Percentiles rank a stretch among this genome's conserved stretches.
Evolutionary conservation across 495 filamentous ascomycete genomes (phyloP).

Genomic region (Tuber aestivum): DNA sequence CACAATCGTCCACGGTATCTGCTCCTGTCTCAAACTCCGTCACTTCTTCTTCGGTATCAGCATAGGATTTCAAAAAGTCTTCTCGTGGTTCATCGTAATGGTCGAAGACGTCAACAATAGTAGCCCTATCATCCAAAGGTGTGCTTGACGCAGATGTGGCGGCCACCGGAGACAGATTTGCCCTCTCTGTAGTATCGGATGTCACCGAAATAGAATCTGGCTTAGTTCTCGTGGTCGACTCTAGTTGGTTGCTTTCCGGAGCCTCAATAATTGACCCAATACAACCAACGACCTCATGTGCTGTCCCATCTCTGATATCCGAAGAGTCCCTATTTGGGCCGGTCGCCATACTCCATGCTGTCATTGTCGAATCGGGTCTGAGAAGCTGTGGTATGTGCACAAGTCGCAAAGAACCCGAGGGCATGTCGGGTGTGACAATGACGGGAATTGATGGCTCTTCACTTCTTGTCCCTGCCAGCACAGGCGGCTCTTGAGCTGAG

Average conservation of each 20-base stretch:
- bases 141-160: constrained; percentile 30
- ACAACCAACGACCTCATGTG: constrained; percentile 25
- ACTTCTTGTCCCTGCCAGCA: constrained; percentile 23
- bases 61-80: constrained; percentile 39
- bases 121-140: constrained; percentile 36
- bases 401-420: constrained; percentile 25
- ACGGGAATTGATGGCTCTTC: constrained; percentile 32
- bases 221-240: constrained; percentile 31
- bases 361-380: constrained; percentile 33
- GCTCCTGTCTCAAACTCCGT: constrained; percentile 17
- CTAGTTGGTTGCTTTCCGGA: constrained; percentile 32
- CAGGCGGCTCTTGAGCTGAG: constrained; percentile 30
- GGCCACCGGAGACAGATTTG: constrained; percentile 34
- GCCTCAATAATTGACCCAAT: constrained; percentile 35
- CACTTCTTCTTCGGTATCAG: constrained; percentile 22
- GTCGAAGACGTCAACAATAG: constrained; percentile 40
- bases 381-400: constrained; percentile 33
- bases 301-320: constrained; percentile 25
- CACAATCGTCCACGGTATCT: constrained; percentile 31
- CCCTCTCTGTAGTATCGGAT: constrained; percentile 11
- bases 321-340: constrained; percentile 26
- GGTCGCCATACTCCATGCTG: constrained; percentile 28
- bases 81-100: constrained; percentile 41
- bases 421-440: constrained; percentile 36
- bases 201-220: constrained; percentile 37